Percentiles rank a stretch among this genome's conserved stretches.
Evolutionary conservation across 2,329 filamentous ascomycete species (phyloP).

Genomic region (Botrytis squamosa): DNA sequence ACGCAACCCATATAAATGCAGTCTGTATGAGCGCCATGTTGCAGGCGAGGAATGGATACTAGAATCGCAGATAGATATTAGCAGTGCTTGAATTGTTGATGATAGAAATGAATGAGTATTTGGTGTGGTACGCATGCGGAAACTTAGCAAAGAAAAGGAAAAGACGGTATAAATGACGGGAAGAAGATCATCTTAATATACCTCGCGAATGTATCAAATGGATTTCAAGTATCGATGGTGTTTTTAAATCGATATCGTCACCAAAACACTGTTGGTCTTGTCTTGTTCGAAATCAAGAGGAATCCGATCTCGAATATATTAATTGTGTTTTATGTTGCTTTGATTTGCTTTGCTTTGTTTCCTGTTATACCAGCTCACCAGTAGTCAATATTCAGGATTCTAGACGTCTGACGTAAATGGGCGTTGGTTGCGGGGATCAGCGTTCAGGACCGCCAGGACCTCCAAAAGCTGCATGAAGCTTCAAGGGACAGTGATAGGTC

Average conservation of each 20-base stretch:
- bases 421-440: conserved; percentile 6
- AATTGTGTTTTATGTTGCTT: neutral
- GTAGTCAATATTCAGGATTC: conserved; percentile 7
- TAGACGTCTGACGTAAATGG: conserved; percentile 17
- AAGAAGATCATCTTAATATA: neutral
- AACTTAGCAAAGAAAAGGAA: neutral
- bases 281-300: neutral
- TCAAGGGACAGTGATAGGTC: conserved; percentile 11
- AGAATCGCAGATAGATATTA: neutral
- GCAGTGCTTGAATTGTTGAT: neutral
- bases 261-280: neutral
- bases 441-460: neutral
- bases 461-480: neutral
- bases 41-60: conserved; percentile 6
- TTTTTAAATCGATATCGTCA: neutral
- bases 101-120: neutral
- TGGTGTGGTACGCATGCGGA: conserved; percentile 9
- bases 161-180: neutral
- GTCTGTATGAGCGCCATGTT: conserved; percentile 67
- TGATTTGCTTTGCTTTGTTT: neutral
- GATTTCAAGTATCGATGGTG: neutral
- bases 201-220: neutral
- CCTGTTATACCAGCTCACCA: neutral
- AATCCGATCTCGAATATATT: neutral
- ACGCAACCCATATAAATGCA: conserved; percentile 92